phyloP scores from a whole-genome alignment of 1,284 basidiomycete species.

The Irpex lacteus region DNA sequence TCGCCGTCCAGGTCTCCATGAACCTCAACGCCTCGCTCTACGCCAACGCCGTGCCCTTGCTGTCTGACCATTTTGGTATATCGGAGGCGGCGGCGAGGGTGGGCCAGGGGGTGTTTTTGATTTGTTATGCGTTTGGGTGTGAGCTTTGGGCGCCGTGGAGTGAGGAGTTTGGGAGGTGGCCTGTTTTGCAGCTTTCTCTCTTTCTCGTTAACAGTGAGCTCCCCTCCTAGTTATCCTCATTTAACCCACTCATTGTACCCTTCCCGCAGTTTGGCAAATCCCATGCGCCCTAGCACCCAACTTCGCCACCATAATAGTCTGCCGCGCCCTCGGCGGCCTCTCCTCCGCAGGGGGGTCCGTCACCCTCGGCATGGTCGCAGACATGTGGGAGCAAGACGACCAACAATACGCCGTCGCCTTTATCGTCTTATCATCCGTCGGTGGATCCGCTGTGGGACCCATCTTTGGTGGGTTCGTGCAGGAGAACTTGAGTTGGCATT shows the following conservation, averaged over 20 bases:
- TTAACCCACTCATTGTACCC: too few relatives aligned
- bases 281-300: neutral
- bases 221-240: too few relatives aligned
- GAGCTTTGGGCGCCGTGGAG: neutral
- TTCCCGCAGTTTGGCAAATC: neutral
- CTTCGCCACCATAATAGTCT: neutral
- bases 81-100: neutral
- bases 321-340: neutral
- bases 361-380: neutral
- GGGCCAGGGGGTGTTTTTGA: neutral
- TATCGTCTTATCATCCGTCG: neutral
- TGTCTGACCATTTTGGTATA: neutral
- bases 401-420: slow-evolving; percentile 1
- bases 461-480: neutral
- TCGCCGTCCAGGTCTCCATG: neutral
- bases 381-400: neutral
- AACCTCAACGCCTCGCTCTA: neutral
- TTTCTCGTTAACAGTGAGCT: neutral
- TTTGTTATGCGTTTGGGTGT: neutral
- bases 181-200: neutral
- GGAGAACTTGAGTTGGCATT: neutral
- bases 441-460: neutral
- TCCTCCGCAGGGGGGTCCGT: neutral
- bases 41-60: neutral
- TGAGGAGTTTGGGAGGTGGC: neutral